phyloP scores from a whole-genome alignment of 2,329 filamentous ascomycete genomes.

The Aspergillus vadensis region DNA sequence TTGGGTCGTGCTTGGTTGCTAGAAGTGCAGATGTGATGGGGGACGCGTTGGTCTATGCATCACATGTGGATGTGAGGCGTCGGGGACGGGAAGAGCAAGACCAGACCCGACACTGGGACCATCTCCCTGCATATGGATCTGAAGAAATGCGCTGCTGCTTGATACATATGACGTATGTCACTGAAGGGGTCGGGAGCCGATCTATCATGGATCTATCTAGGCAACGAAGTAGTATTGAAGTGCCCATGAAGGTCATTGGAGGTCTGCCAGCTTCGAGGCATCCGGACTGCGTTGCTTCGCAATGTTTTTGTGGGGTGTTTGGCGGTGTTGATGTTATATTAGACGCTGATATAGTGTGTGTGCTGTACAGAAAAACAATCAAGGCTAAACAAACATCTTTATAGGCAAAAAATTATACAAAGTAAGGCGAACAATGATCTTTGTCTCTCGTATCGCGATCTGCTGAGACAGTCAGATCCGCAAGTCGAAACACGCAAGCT shows the following conservation, averaged over 20 bases:
- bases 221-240: not conserved
- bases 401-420: not conserved
- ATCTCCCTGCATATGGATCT: slow-evolving; percentile 1
- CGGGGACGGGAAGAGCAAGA: not conserved
- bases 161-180: slow-evolving; percentile 5
- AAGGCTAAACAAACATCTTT: not conserved
- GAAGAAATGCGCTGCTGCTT: not conserved
- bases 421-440: not conserved
- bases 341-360: not conserved
- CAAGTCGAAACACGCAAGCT: not conserved
- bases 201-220: not conserved
- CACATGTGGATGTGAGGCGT: slow-evolving; percentile 3
- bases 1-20: not conserved
- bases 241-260: not conserved
- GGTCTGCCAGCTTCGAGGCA: not conserved
- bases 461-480: not conserved
- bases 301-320: not conserved
- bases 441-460: not conserved
- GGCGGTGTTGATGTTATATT: not conserved
- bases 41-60: not conserved
- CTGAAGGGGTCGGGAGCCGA: not conserved
- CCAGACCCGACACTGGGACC: not conserved
- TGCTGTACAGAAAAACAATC: not conserved
- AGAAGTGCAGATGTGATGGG: not conserved
- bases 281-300: not conserved